Conservation (phyloP, 805 yeast species). For the Kazachstania kunashirensis region DNA sequence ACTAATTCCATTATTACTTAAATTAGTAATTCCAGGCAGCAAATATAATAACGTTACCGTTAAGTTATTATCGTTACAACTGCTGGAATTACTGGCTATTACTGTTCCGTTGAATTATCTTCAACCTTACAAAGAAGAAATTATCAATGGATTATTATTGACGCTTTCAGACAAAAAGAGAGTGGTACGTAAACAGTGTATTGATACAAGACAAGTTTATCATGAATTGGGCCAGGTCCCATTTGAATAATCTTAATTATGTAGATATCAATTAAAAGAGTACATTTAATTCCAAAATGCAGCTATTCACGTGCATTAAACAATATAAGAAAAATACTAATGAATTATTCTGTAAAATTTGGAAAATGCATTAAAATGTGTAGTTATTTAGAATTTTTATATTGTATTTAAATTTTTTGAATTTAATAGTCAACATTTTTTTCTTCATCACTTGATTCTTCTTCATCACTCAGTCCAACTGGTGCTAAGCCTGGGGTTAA, state of each 20-base stretch:
- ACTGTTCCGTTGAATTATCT: slow-evolving; percentile 35
- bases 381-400: too few relatives aligned
- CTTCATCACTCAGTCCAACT: slow-evolving; percentile 55
- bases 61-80: slow-evolving; percentile 46
- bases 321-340: too few relatives aligned
- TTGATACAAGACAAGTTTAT: slow-evolving; percentile 69
- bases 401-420: too few relatives aligned
- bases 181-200: slow-evolving; percentile 62
- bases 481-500: slow-evolving; percentile 83
- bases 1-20: slow-evolving; percentile 46
- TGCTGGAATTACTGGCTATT: slow-evolving; percentile 41
- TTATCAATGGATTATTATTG: slow-evolving; percentile 39
- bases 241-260: slow-evolving; percentile 21
- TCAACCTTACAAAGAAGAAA: slow-evolving; percentile 41
- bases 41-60: slow-evolving; percentile 38
- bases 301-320: too few relatives aligned
- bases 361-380: too few relatives aligned
- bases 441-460: slow-evolving; percentile 29
- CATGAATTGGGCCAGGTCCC: slow-evolving; percentile 43
- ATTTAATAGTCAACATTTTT: slow-evolving; percentile 5
- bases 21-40: slow-evolving; percentile 15
- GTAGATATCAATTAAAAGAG: too few relatives aligned
- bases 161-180: slow-evolving; percentile 70
- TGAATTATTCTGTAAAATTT: too few relatives aligned
- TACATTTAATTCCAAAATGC: too few relatives aligned